A percentile compares a stretch with the other conserved stretches of the same genome.
Conservation (phyloP, 2,329 filamentous ascomycete genomes). For the Pseudogymnoascus sp. region DNA sequence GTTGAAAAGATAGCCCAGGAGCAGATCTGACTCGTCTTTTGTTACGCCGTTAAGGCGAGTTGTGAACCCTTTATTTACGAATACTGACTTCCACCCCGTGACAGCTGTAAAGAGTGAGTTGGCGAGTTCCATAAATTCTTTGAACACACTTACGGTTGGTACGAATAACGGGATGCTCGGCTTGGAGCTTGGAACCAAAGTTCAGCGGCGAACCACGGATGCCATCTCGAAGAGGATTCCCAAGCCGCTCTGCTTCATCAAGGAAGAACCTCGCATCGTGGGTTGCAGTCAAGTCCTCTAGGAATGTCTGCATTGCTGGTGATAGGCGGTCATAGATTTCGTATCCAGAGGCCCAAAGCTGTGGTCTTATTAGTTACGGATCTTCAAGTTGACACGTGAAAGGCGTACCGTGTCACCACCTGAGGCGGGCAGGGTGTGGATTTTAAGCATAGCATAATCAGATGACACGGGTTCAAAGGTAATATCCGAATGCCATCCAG, state of each 20-base stretch:
- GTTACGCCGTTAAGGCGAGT: slow-evolving; percentile 50
- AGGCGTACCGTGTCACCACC: slow-evolving; percentile 37
- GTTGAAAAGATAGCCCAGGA: slow-evolving; percentile 31
- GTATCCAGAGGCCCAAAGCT: slow-evolving; percentile 44
- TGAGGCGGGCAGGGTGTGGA: slow-evolving; percentile 41
- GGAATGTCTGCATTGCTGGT: slow-evolving; percentile 39
- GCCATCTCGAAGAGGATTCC: slow-evolving; percentile 32
- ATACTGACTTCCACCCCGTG: slow-evolving; percentile 47
- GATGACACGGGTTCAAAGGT: slow-evolving; percentile 48
- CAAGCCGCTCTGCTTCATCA: slow-evolving; percentile 43
- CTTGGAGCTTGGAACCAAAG: slow-evolving; percentile 42
- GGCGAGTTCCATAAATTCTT: neutral
- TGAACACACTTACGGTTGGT: slow-evolving; percentile 44
- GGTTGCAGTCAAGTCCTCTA: slow-evolving; percentile 45
- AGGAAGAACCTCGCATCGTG: slow-evolving; percentile 46
- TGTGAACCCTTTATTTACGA: slow-evolving; percentile 46
- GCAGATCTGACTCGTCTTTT: slow-evolving; percentile 47
- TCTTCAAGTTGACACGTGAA: slow-evolving; percentile 4
- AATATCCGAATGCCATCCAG: slow-evolving; percentile 49
- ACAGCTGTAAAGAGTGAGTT: slow-evolving; percentile 32
- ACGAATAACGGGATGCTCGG: slow-evolving; percentile 45
- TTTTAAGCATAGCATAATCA: slow-evolving; percentile 49
- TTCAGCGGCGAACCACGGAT: slow-evolving; percentile 52
- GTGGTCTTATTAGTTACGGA: neutral
- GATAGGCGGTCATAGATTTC: slow-evolving; percentile 52